Evolutionary conservation across 1,139 yeast genomes (phyloP).

Genomic region (Scheffersomyces quercinus): DNA sequence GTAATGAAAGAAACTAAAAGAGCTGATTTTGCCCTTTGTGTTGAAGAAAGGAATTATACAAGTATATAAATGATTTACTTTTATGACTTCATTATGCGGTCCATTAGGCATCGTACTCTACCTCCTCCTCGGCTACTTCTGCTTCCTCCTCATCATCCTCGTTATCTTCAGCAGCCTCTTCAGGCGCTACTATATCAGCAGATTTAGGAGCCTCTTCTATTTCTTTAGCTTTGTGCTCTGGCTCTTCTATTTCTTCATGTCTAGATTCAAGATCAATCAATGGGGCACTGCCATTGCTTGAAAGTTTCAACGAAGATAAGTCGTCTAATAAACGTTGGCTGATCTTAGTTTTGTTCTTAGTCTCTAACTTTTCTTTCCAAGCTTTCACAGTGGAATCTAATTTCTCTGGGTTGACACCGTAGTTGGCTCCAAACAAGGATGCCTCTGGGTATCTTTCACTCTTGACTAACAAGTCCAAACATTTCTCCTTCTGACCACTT

Average conservation of each 20-base stretch:
- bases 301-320: constrained; percentile 23
- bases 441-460: constrained; percentile 84
- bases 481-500: constrained; percentile 66
- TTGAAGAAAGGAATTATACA: constrained; percentile 1
- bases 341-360: constrained; percentile 54
- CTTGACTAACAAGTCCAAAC: constrained; percentile 65
- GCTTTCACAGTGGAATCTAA: constrained; percentile 48
- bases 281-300: constrained; percentile 17
- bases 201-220: constrained; percentile 5
- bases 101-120: constrained; percentile 11
- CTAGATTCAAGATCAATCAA: constrained; percentile 34
- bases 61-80: background rate
- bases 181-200: constrained; percentile 11
- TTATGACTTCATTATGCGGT: no score
- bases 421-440: constrained; percentile 74
- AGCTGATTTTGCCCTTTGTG: constrained; percentile 1
- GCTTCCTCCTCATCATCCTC: constrained; percentile 17
- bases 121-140: constrained; percentile 14
- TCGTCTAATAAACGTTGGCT: constrained; percentile 59
- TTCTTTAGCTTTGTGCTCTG: constrained; percentile 14
- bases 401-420: constrained; percentile 52
- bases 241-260: constrained; percentile 8
- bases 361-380: constrained; percentile 66
- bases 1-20: background rate
- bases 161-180: constrained; percentile 12